Evolutionary conservation across 768 basidiomycete genomes (phyloP).

Genomic region (Crucibulum laeve): DNA sequence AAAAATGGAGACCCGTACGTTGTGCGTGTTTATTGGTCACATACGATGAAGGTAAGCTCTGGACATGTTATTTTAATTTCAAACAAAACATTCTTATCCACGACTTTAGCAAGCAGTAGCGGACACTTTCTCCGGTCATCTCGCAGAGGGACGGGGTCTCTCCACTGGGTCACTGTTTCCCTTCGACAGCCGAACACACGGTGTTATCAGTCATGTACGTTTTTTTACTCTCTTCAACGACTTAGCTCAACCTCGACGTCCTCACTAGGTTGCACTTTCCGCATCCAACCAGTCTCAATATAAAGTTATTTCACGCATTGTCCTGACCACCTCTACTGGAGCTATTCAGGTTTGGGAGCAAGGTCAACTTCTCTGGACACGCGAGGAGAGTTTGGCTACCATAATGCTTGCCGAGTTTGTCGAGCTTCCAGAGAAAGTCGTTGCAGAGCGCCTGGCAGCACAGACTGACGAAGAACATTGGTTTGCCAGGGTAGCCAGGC

Average conservation of each 20-base stretch:
- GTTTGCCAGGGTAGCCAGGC: constrained; percentile 45
- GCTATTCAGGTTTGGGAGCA: constrained; percentile 72
- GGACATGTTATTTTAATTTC: neutral
- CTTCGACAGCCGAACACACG: constrained; percentile 64
- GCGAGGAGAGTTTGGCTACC: constrained; percentile 76
- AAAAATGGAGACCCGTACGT: constrained; percentile 49
- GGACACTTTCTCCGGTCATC: constrained; percentile 49
- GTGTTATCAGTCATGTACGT: constrained; percentile 63
- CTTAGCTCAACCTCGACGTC: constrained; percentile 2
- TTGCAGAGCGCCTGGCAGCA: constrained; percentile 14
- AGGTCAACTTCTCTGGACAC: constrained; percentile 59
- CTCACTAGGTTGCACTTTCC: constrained; percentile 1
- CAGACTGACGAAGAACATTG: constrained; percentile 40
- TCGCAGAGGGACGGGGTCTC: constrained; percentile 40
- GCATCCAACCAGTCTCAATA: constrained; percentile 40
- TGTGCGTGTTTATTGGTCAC: constrained; percentile 66
- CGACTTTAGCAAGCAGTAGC: constrained; percentile 44
- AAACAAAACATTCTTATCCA: constrained; percentile 2
- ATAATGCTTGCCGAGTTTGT: constrained; percentile 65
- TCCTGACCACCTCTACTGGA: constrained; percentile 65
- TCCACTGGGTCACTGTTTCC: constrained; percentile 52
- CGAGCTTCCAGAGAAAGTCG: constrained; percentile 64
- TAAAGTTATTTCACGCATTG: constrained; percentile 26
- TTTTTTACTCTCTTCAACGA: constrained; percentile 2
- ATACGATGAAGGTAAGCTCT: constrained; percentile 40